Base-by-base conservation (phyloP, 1,284 basidiomycete genomes). In the Austropuccinia psidii region DNA sequence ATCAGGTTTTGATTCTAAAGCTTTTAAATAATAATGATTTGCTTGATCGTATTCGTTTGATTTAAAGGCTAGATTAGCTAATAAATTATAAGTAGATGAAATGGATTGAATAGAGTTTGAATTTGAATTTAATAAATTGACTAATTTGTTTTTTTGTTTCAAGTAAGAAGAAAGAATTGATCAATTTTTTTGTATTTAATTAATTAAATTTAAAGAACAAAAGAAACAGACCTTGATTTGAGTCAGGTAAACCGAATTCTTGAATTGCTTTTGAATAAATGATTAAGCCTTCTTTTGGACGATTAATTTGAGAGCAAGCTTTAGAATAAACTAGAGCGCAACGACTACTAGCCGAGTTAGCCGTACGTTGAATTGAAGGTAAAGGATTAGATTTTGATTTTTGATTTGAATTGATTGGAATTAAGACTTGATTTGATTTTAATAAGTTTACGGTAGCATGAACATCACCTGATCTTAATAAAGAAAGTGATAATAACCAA, bases 371-470 rank as follows among this genome's bases (percentile, higher is more conserved):
- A n/a, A n/a, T n/a, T n/a, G n/a, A n/a, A n/a, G n/a, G 62, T 74
- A 64, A 11, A 60, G 49, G 24, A 65, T 27, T 29, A 49, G 37
- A 5, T 7, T 57, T n/a, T 43, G 43, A 27, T 37, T 65, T 27
- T 21, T 27, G 29, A 31, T 17, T 47, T 39, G 55, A 39, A 27
- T 41, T 41, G 5, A 54, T 39, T 15, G 76, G 69, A n/a, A 73
- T 57, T 58, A 76, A 76, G 17, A 75, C 45, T 39, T 76, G 75
- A 17, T 70, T 67, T 31, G 77, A 75, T 2, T 75, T 75, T 2
- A 80, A 75, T 29, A 76, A 49, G 67, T 78, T 75, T 19, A 78
- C 60, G 9, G 78, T 77, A 33, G 76, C 76, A 21, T 75, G 65
- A 41, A 73, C 73, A 33, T 73, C 58, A 15, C 57, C 52, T 11